phyloP scores from a whole-genome alignment of 2,329 filamentous ascomycete species.

The Apiospora rasikravindrae region DNA sequence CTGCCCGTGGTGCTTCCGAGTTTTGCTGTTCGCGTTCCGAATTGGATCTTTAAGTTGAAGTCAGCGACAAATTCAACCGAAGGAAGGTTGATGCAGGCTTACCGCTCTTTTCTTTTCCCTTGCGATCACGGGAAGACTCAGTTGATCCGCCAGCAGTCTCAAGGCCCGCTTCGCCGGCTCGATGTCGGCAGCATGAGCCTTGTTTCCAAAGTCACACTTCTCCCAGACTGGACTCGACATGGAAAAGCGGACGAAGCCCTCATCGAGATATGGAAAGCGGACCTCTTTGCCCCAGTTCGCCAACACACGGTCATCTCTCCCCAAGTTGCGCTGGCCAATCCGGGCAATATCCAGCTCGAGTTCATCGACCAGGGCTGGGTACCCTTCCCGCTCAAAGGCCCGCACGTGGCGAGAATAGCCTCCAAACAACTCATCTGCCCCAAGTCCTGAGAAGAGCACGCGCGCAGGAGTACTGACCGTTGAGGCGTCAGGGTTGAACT shows the following conservation, averaged over 20 bases:
- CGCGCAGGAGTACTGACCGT: conserved; percentile 67
- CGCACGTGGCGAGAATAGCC: conserved; percentile 86
- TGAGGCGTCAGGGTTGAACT: conserved; percentile 30
- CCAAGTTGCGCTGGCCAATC: conserved; percentile 91
- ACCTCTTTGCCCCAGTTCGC: conserved; percentile 88
- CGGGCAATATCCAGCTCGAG: conserved; percentile 83
- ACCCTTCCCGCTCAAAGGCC: conserved; percentile 74
- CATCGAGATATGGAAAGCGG: conserved; percentile 89
- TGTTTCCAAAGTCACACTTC: conserved; percentile 84
- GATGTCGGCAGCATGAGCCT: conserved; percentile 47
- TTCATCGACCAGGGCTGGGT: conserved; percentile 76
- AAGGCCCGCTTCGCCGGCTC: conserved; percentile 84
- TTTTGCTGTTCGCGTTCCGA: conserved; percentile 81
- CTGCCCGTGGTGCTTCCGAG: conserved; percentile 68
- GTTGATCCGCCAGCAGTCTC: conserved; percentile 73
- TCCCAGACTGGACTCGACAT: conserved; percentile 76
- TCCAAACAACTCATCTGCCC: conserved; percentile 94
- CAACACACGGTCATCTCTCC: conserved; percentile 90
- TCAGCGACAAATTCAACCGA: conserved; percentile 23
- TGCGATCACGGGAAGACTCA: conserved; percentile 75
- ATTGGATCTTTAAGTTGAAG: conserved; percentile 70
- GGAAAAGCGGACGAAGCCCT: conserved; percentile 82
- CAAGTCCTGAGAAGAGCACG: conserved; percentile 88
- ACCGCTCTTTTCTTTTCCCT: conserved; percentile 93
- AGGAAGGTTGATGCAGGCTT: conserved; percentile 40